Evolutionary conservation across 2,329 filamentous ascomycete species (phyloP), one percentile per base, ranked within the genome.

Genomic region (Phialocephala sp.): DNA sequence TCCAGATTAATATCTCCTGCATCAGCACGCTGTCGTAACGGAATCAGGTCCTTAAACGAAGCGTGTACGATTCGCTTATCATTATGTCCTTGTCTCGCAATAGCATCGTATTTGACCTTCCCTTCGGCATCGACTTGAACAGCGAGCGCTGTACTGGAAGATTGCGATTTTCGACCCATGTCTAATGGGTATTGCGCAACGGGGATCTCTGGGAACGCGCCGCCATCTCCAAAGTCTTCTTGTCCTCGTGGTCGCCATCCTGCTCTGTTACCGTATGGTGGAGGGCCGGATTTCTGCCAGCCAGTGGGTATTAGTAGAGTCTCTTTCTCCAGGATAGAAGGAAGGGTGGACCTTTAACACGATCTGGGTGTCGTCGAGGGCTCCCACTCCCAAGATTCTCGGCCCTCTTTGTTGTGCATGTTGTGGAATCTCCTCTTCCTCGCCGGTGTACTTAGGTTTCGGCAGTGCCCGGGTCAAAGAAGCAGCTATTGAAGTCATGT

Each of bases 11-110:
- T 88, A 76, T 98, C 93, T 66, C 95, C 95, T 41, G 93, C 92
- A 79, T 98, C 91, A 68, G 95, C 95, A 70, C 93, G 90, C 79
- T 98, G 94, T 67, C 95, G 88, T 66, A 99, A 84, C 8, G 95
- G 95, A 68, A 99, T 99, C 59, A 99, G 82, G 74, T 98, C 95
- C 77, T 97, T 97, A 82, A 99, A 99, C 9, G 92, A 97, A 22
- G 95, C 90, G 78, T 99, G 95, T 12, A 99, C 89, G 69, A 97
- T 91, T 59, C 94, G 86, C 66, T 87, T 88, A 22, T 93, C 92
- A 76, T 85, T 85, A 77, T 99, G 95, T 15, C 95, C 95, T 75
- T 94, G 91, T 73, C 90, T 86, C 60, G 94, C 94, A 75, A 99
- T 97, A 62, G 94, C 93, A 77, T 97, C 93, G 81, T 97, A 99